Conservation (phyloP, 257 asterid species). For the Solanum peruvianum region DNA sequence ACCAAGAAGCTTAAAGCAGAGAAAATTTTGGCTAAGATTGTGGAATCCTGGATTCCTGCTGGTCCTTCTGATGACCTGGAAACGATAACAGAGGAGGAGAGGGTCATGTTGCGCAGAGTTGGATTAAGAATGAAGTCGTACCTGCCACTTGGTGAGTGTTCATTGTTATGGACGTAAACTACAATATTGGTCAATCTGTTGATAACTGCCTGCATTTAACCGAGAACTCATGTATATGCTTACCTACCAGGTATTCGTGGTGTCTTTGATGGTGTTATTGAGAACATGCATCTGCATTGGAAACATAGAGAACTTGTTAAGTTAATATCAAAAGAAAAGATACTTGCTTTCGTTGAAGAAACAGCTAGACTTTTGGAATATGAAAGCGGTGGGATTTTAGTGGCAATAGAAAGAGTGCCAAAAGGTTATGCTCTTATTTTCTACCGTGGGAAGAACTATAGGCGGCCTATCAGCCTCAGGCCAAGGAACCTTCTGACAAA, state of each 20-base stretch:
- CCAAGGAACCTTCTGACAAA: conserved; percentile 97
- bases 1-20: conserved; percentile 91
- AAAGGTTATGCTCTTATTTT: conserved; percentile 77
- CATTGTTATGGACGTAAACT: neutral
- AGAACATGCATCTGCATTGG: conserved; percentile 99
- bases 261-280: conserved; percentile 94
- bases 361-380: conserved; percentile 89
- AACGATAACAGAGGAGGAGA: conserved; percentile 95
- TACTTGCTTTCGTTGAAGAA: conserved; percentile 75
- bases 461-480: conserved; percentile 69
- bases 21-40: conserved; percentile 67
- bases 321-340: conserved; percentile 86
- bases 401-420: conserved; percentile 77
- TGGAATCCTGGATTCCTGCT: conserved; percentile 79
- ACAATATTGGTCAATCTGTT: neutral
- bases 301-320: conserved; percentile 95
- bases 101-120: conserved; percentile 73
- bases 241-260: conserved; percentile 78
- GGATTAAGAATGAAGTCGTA: conserved; percentile 92
- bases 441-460: conserved; percentile 94
- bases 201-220: neutral
- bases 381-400: conserved; percentile 93
- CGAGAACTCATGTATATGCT: conserved; percentile 5
- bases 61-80: conserved; percentile 92
- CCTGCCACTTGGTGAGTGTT: conserved; percentile 79